Conservation (phyloP, 805 yeast genomes). For the Candida broadrunensis region DNA sequence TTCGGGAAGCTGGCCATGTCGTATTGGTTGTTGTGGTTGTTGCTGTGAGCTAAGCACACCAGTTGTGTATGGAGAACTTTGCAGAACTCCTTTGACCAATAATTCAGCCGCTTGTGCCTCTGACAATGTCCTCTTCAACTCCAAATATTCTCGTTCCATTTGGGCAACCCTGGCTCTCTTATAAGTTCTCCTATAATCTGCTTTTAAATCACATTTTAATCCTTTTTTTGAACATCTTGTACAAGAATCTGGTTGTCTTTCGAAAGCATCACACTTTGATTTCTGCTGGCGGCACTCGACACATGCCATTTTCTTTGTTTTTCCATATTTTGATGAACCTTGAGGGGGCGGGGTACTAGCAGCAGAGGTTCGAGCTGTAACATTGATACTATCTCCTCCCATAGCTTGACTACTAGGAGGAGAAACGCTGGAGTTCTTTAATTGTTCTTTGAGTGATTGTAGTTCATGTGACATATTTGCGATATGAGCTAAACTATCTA, state of each 20-base stretch:
- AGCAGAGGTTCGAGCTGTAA: conserved; percentile 1
- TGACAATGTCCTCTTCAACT: conserved; percentile 54
- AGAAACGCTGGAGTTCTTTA: conserved; percentile 5
- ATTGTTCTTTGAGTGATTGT: conserved; percentile 25
- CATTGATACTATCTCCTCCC: not conserved
- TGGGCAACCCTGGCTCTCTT: conserved; percentile 83
- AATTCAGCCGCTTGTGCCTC: conserved; percentile 31
- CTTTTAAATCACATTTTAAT: conserved; percentile 66
- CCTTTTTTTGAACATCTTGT: conserved; percentile 74
- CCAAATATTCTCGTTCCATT: conserved; percentile 77
- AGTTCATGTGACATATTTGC: conserved; percentile 45
- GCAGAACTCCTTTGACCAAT: conserved; percentile 11
- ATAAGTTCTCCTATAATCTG: conserved; percentile 84
- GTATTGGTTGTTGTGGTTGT: conserved; percentile 2
- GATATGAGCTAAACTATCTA: conserved; percentile 40
- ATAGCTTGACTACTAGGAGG: not conserved
- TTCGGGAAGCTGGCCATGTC: conserved; percentile 1
- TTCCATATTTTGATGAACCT: conserved; percentile 9
- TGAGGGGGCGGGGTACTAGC: conserved; percentile 4
- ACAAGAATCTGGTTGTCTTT: conserved; percentile 74
- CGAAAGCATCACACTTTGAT: conserved; percentile 84
- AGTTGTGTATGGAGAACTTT: not conserved
- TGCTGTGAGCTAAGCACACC: not conserved
- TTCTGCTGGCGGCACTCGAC: conserved; percentile 96
- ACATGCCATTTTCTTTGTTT: conserved; percentile 73